Percentiles rank a stretch among this genome's conserved stretches.
Conservation (phyloP, 352 stramenopile genomes). For the Aphanomyces invadans region DNA sequence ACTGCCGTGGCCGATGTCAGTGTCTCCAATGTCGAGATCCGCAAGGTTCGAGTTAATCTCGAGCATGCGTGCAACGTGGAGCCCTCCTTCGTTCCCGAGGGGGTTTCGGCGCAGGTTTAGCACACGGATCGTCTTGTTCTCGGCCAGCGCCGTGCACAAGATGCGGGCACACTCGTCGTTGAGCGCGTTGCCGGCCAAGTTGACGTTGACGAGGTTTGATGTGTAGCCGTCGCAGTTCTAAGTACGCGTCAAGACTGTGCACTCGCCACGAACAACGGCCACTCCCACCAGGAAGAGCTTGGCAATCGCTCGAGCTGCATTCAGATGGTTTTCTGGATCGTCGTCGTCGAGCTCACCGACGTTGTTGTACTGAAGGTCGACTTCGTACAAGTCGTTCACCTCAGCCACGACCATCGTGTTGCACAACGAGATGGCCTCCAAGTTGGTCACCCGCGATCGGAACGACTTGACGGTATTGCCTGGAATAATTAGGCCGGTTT, state of each 20-base stretch:
- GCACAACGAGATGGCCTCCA: background rate
- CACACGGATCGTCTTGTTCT: constrained; percentile 32
- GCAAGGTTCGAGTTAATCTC: constrained; percentile 32
- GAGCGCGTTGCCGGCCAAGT: constrained; percentile 51
- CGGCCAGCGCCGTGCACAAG: constrained; percentile 41
- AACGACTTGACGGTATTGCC: constrained; percentile 15
- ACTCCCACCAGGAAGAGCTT: constrained; percentile 16
- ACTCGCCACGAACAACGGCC: background rate
- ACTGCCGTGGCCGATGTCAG: constrained; percentile 49
- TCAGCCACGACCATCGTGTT: background rate
- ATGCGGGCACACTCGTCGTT: constrained; percentile 49
- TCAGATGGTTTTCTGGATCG: constrained; percentile 25
- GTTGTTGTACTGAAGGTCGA: constrained; percentile 17
- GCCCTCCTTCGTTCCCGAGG: constrained; percentile 38
- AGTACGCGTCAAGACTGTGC: background rate
- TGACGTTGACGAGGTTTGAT: constrained; percentile 44
- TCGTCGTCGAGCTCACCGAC: constrained; percentile 25
- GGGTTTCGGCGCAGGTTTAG: constrained; percentile 52
- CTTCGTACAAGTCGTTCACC: background rate
- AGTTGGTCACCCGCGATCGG: constrained; percentile 2
- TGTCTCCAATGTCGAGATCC: constrained; percentile 49
- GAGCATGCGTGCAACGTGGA: constrained; percentile 46
- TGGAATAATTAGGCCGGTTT: background rate
- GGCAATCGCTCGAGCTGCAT: constrained; percentile 6
- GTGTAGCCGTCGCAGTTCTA: constrained; percentile 29